Percentiles rank a stretch among this genome's conserved stretches.
Evolutionary conservation across 2,329 filamentous ascomycete genomes (phyloP).

Genomic region (Pseudonectria buxi): DNA sequence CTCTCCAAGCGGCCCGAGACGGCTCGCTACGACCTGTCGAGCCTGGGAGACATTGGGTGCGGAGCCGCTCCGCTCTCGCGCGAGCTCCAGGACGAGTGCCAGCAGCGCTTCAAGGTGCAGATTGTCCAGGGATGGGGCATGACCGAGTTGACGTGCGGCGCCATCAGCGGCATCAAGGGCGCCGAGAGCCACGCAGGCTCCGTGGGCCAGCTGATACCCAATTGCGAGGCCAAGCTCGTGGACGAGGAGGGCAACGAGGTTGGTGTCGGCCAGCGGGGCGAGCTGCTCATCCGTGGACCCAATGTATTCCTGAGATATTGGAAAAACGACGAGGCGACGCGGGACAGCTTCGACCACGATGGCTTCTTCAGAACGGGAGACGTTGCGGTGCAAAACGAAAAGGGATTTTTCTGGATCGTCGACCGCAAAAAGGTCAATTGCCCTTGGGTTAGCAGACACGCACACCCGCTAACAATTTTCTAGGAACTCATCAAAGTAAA

Average conservation of each 20-base stretch:
- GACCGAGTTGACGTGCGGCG: conserved; percentile 46
- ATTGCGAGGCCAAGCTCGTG: conserved; percentile 46
- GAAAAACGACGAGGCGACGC: conserved; percentile 48
- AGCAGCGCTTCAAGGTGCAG: conserved; percentile 32
- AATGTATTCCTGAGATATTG: conserved; percentile 55
- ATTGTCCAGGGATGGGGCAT: conserved; percentile 54
- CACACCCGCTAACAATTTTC: too few species aligned
- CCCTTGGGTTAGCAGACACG: not conserved
- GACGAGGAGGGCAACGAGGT: conserved; percentile 48
- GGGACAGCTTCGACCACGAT: conserved; percentile 40
- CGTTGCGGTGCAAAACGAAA: conserved; percentile 41
- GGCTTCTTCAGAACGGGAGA: conserved; percentile 57
- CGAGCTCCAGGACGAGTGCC: conserved; percentile 39
- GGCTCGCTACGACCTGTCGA: conserved; percentile 44
- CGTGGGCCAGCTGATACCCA: conserved; percentile 48
- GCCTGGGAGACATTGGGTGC: conserved; percentile 38
- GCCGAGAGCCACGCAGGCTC: conserved; percentile 32
- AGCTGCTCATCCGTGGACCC: conserved; percentile 48
- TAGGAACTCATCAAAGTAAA: conserved; percentile 55
- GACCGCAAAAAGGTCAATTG: conserved; percentile 41
- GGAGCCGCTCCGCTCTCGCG: conserved; percentile 47
- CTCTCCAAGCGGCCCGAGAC: conserved; percentile 51
- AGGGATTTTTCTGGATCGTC: conserved; percentile 39
- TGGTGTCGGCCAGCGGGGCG: conserved; percentile 39
- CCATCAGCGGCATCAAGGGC: conserved; percentile 27